Evolutionary conservation across 441 rosid genomes (phyloP).

Genomic region (Erodium moschatum): DNA sequence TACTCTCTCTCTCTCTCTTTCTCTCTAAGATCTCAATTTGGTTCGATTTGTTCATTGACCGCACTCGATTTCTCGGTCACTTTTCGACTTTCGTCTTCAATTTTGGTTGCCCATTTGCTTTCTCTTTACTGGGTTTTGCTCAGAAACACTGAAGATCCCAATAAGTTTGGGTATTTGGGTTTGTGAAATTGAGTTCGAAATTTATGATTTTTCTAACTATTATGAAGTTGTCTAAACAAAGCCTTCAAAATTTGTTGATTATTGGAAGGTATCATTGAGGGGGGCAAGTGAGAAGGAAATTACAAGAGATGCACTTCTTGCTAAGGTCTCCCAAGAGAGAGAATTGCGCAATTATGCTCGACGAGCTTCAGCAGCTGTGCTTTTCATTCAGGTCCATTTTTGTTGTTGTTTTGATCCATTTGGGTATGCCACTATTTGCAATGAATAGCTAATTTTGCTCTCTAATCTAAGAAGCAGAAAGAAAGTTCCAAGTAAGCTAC

Average conservation of each 20-base stretch:
- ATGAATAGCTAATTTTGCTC: background rate
- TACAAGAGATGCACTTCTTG: conserved; percentile 82
- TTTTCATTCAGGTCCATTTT: conserved; percentile 41
- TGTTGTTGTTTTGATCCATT: background rate
- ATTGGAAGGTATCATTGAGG: conserved; percentile 69
- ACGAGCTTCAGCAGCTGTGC: conserved; percentile 60
- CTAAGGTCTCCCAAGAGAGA: conserved; percentile 72
- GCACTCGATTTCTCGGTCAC: background rate
- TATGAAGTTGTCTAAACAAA: background rate
- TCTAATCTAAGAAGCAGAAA: background rate
- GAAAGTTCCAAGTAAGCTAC: background rate
- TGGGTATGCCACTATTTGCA: background rate
- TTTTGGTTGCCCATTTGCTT: background rate
- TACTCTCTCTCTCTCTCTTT: conserved; percentile 17
- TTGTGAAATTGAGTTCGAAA: background rate
- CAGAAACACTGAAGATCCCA: background rate
- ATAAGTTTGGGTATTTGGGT: background rate
- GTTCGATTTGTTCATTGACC: background rate
- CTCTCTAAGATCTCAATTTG: conserved; percentile 5
- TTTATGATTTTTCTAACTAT: no score
- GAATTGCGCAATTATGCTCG: conserved; percentile 69
- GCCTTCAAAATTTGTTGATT: background rate
- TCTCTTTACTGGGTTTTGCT: background rate
- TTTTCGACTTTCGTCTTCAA: background rate
- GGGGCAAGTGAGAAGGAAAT: conserved; percentile 91